Conservation (phyloP, 306 rosid species). For the Begonia loranthoides region DNA sequence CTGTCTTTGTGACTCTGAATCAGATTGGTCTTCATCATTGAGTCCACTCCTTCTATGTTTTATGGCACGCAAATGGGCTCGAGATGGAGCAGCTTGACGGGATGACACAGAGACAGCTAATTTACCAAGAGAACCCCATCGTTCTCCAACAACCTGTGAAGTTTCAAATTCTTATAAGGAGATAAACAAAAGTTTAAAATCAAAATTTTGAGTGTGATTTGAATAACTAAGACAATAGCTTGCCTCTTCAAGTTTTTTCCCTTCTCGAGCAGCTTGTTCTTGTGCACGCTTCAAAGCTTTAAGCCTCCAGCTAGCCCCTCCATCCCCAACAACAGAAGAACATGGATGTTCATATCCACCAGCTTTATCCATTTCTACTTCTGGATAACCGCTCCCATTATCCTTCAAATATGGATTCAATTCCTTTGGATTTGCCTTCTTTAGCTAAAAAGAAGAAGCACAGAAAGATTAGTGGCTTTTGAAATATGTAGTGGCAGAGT, state of each 20-base stretch:
- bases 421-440: constrained; percentile 55
- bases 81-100: constrained; percentile 64
- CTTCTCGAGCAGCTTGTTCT: constrained; percentile 86
- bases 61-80: constrained; percentile 78
- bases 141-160: constrained; percentile 63
- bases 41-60: constrained; percentile 48
- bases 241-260: constrained; percentile 48
- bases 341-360: constrained; percentile 32
- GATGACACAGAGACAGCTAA: constrained; percentile 61
- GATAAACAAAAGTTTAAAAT: background rate
- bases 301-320: constrained; percentile 96
- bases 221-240: constrained; percentile 13
- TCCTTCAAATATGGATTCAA: constrained; percentile 80
- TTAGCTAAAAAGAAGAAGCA: constrained; percentile 15
- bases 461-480: background rate
- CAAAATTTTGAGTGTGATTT: background rate
- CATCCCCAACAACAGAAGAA: constrained; percentile 82
- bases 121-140: constrained; percentile 82
- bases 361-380: constrained; percentile 26
- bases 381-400: constrained; percentile 75
- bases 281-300: constrained; percentile 92
- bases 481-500: no score
- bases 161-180: constrained; percentile 5
- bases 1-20: constrained; percentile 21
- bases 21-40: constrained; percentile 27